phyloP scores from a whole-genome alignment of 1,284 basidiomycete species.

The Cystobasidium pallidum region DNA sequence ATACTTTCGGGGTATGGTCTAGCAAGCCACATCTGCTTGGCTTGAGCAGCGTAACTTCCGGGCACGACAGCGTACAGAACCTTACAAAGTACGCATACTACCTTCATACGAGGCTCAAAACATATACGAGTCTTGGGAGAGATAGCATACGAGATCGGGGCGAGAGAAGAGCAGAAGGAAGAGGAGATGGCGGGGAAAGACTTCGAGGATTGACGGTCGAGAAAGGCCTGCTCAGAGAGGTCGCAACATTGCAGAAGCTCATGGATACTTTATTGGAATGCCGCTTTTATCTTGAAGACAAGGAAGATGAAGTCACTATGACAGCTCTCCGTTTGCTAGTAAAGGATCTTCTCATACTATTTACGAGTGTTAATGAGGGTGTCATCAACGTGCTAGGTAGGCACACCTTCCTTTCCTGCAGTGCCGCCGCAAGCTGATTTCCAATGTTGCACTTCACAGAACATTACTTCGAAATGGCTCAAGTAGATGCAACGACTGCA shows the following conservation, averaged over 20 bases:
- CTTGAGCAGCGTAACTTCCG: slow-evolving; percentile 76
- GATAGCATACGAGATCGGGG: slow-evolving; percentile 89
- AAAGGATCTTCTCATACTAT: slow-evolving; percentile 92
- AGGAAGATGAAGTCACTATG: slow-evolving; percentile 83
- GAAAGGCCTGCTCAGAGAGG: slow-evolving; percentile 91
- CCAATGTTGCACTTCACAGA: slow-evolving; percentile 62
- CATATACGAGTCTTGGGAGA: slow-evolving; percentile 87
- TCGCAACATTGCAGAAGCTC: slow-evolving; percentile 84
- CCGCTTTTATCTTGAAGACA: slow-evolving; percentile 90
- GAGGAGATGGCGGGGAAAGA: slow-evolving; percentile 60
- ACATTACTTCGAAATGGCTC: slow-evolving; percentile 99
- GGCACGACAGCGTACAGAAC: slow-evolving; percentile 82
- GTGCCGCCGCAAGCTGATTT: slow-evolving; percentile 15
- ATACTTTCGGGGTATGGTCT: slow-evolving; percentile 80
- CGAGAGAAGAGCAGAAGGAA: slow-evolving; percentile 58
- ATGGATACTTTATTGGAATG: slow-evolving; percentile 85
- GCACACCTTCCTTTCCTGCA: slow-evolving; percentile 29
- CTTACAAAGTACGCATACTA: slow-evolving; percentile 85
- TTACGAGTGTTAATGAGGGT: slow-evolving; percentile 96
- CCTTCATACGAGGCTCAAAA: slow-evolving; percentile 84
- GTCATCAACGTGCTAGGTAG: slow-evolving; percentile 92
- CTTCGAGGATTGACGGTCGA: slow-evolving; percentile 91
- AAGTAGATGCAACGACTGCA: slow-evolving; percentile 82
- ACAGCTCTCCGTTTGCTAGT: slow-evolving; percentile 92
- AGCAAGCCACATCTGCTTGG: slow-evolving; percentile 72